Conservation (phyloP, 495 filamentous ascomycete species). For the Trichoderma erinaceum region DNA sequence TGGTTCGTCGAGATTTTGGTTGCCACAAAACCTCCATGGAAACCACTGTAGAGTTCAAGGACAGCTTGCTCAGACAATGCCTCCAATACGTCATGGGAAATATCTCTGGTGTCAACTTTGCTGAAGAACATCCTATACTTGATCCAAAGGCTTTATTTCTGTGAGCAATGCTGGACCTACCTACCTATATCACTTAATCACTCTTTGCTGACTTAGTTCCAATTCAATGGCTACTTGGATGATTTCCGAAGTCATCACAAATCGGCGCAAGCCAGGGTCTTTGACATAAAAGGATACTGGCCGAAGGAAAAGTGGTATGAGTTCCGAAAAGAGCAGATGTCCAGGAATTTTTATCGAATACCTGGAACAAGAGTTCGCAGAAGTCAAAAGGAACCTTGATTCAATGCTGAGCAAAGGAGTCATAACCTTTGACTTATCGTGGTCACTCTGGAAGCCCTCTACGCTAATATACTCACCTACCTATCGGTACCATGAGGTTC, state of each 20-base stretch:
- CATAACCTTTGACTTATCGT: constrained; percentile 85
- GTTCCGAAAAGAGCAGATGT: constrained; percentile 49
- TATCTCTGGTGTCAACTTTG: constrained; percentile 73
- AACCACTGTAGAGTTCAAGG: constrained; percentile 81
- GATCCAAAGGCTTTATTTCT: constrained; percentile 88
- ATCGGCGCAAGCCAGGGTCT: constrained; percentile 43
- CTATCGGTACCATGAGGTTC: constrained; percentile 73
- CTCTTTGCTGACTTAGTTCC: constrained; percentile 4
- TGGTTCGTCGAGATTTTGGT: constrained; percentile 64
- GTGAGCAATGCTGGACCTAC: constrained; percentile 21
- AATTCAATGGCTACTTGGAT: constrained; percentile 54
- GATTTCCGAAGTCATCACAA: constrained; percentile 63
- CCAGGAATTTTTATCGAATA: constrained; percentile 75
- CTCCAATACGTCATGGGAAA: constrained; percentile 72
- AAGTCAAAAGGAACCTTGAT: constrained; percentile 71
- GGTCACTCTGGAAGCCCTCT: constrained; percentile 90
- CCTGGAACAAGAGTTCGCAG: constrained; percentile 73
- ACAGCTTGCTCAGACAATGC: constrained; percentile 66
- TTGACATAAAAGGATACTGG: constrained; percentile 46
- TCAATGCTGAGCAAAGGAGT: constrained; percentile 76
- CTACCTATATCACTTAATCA: constrained; percentile 15
- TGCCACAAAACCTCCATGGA: constrained; percentile 81
- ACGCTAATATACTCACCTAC: constrained; percentile 76
- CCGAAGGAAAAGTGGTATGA: constrained; percentile 61
- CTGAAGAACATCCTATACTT: constrained; percentile 70